Conservation (phyloP, 2,329 filamentous ascomycete species). For the Trichophyton rubrum region DNA sequence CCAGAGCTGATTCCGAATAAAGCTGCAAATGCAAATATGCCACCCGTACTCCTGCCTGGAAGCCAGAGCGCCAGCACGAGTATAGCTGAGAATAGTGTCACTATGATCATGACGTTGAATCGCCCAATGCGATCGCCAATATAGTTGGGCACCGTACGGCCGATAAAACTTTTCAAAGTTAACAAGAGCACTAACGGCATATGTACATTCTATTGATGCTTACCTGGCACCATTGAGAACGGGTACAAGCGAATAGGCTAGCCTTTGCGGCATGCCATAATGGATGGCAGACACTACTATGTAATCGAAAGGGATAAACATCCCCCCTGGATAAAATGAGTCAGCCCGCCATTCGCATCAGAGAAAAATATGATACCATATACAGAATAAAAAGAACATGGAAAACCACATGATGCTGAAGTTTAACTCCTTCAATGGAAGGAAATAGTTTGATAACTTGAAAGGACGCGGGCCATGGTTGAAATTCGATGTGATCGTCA, state of each 20-base stretch:
- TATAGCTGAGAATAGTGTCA: neutral
- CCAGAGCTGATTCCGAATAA: conserved; percentile 2
- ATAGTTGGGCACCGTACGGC: conserved; percentile 1
- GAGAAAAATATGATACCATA: neutral
- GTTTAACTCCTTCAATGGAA: conserved; percentile 35
- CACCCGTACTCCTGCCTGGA: neutral
- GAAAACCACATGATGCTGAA: conserved; percentile 34
- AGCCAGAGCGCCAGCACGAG: neutral
- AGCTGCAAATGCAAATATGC: conserved; percentile 34
- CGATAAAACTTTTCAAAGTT: neutral
- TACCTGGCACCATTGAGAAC: conserved; percentile 18
- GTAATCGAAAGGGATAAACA: conserved; percentile 11
- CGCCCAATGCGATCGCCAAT: conserved; percentile 1
- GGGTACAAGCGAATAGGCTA: conserved; percentile 19
- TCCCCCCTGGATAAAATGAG: neutral
- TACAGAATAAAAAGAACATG: conserved; percentile 35
- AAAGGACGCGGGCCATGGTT: conserved; percentile 29
- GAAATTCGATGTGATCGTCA: conserved; percentile 40
- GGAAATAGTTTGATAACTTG: conserved; percentile 35
- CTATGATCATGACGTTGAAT: conserved; percentile 1
- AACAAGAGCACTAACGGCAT: neutral
- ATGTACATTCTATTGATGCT: neutral
- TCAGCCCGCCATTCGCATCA: neutral
- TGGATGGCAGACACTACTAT: conserved; percentile 15
- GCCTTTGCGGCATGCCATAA: conserved; percentile 15